Conservation (phyloP, 768 basidiomycete genomes). For the Leccinum variicolor region DNA sequence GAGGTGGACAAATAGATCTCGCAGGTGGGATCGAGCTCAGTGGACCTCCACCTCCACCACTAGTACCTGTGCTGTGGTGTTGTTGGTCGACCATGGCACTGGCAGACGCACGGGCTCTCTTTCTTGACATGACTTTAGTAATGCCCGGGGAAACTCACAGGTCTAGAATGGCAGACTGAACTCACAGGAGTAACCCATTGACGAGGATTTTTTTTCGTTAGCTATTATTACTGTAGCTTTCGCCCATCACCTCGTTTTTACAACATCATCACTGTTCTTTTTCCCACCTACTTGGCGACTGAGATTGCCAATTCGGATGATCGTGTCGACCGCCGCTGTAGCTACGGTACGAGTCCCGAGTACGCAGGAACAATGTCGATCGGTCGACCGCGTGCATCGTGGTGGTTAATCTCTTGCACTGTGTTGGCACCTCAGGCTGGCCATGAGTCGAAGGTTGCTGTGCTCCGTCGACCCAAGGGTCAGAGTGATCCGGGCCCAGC, state of each 20-base stretch:
- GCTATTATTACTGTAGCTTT: neutral
- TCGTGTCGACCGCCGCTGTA: neutral
- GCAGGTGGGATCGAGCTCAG: slow-evolving; percentile 64
- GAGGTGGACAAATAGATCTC: slow-evolving; percentile 62
- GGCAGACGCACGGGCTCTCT: neutral
- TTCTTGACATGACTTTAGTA: neutral
- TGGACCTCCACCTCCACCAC: slow-evolving; percentile 12
- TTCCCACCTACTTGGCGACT: neutral
- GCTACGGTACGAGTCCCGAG: slow-evolving; percentile 5
- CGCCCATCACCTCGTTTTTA: neutral
- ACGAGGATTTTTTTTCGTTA: neutral
- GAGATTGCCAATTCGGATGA: slow-evolving; percentile 6
- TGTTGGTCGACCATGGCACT: neutral
- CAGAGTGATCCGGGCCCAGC: slow-evolving; percentile 10
- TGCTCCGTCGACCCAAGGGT: neutral
- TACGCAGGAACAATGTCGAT: slow-evolving; percentile 12
- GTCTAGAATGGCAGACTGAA: neutral
- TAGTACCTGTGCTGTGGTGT: slow-evolving; percentile 1
- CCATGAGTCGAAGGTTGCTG: neutral
- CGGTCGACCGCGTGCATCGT: slow-evolving; percentile 19
- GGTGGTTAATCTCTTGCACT: slow-evolving; percentile 26
- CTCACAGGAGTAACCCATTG: neutral
- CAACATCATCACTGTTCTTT: neutral
- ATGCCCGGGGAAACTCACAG: neutral
- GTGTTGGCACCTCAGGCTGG: neutral